These are phyloP conservation scores for Trichoderma sp. DNA, from an alignment of 2,329 filamentous ascomycete species.

Conservation along the genomic window DNA sequence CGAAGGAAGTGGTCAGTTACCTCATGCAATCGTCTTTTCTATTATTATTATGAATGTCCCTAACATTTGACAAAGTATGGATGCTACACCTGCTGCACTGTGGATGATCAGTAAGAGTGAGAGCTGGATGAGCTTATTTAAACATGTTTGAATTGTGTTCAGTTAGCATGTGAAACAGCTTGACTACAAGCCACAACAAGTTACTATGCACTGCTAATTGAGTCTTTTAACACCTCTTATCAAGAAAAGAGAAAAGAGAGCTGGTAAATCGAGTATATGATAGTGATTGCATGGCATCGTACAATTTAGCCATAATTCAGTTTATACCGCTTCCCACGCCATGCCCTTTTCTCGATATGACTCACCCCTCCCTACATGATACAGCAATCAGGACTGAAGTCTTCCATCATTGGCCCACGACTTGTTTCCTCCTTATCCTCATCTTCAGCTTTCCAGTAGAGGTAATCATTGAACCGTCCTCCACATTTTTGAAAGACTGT, in stretches of 20 bases:
- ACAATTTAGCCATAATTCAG: background rate
- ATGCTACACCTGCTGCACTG: slow-evolving; percentile 17
- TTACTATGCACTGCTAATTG: too few species aligned
- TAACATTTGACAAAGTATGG: background rate
- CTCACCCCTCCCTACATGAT: background rate
- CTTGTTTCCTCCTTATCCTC: background rate
- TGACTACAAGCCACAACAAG: background rate
- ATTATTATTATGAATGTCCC: background rate
- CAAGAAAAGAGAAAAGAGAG: too few species aligned
- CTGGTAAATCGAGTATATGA: background rate
- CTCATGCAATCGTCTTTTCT: background rate
- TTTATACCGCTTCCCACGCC: background rate
- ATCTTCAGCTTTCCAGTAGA: too few species aligned
- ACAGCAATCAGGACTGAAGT: background rate
- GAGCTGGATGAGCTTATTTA: background rate
- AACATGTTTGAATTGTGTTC: background rate
- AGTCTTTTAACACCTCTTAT: too few species aligned
- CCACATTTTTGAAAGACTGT: background rate
- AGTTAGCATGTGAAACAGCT: background rate
- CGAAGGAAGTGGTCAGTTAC: slow-evolving; percentile 2
- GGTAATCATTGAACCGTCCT: too few species aligned
- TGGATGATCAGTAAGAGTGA: background rate
- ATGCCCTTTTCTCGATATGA: background rate
- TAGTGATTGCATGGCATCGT: background rate
- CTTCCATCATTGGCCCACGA: background rate